Conservation (phyloP, 1,284 basidiomycete species). For the Heterobasidion annosum region DNA sequence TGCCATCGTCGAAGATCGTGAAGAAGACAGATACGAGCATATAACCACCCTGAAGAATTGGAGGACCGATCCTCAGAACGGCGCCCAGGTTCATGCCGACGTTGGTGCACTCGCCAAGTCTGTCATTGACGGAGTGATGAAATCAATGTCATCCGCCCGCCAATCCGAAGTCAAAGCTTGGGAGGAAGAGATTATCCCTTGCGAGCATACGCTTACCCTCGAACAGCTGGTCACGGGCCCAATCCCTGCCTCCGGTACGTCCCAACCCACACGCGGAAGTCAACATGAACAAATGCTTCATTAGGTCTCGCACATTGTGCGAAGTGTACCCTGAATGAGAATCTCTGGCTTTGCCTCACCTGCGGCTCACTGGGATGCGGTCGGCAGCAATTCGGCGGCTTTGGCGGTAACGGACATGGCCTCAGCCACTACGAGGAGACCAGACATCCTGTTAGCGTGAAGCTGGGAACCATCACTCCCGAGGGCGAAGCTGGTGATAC, state of each 20-base stretch:
- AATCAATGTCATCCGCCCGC: constrained; percentile 80
- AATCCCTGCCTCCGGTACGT: constrained; percentile 44
- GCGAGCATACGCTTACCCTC: constrained; percentile 81
- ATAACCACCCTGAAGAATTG: constrained; percentile 69
- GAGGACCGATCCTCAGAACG: constrained; percentile 51
- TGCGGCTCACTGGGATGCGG: constrained; percentile 97
- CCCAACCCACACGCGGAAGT: not conserved
- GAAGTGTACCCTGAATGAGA: constrained; percentile 76
- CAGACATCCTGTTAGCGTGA: constrained; percentile 82
- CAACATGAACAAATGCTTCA: no score
- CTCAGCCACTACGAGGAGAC: constrained; percentile 75
- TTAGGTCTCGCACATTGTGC: constrained; percentile 71
- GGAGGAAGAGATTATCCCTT: constrained; percentile 90
- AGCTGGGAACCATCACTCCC: constrained; percentile 94
- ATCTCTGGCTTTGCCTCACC: constrained; percentile 92
- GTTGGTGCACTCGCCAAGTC: constrained; percentile 38
- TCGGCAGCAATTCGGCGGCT: constrained; percentile 78
- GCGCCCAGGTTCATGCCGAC: constrained; percentile 33
- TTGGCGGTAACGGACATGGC: constrained; percentile 88
- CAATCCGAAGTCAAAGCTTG: constrained; percentile 95
- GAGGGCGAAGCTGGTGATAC: constrained; percentile 78
- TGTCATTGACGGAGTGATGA: constrained; percentile 69
- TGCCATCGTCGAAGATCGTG: constrained; percentile 77
- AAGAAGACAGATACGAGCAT: constrained; percentile 84
- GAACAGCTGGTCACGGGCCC: constrained; percentile 50